Percentiles rank a stretch among this genome's conserved stretches.
These are phyloP conservation scores for Agarophyton chilense DNA, from an alignment of 23 red algal species.

Conservation along the genomic window DNA sequence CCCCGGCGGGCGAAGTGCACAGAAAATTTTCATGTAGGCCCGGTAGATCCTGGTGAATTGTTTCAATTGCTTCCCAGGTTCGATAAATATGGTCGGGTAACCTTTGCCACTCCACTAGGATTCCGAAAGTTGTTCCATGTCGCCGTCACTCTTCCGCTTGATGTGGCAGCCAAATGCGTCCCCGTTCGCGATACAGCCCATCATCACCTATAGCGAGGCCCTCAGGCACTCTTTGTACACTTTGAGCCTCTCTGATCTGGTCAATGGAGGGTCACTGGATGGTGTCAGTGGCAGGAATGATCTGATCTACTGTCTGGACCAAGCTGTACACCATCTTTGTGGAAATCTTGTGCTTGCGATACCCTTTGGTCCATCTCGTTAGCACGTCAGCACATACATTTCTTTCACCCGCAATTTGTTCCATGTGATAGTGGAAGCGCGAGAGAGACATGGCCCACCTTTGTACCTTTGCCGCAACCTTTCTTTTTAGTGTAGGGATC, in stretches of 20 bases:
- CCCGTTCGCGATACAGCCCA: neutral
- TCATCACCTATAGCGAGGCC: neutral
- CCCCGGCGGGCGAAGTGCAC: too few relatives aligned
- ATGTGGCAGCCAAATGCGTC: neutral
- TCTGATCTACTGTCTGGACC: neutral
- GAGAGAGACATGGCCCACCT: constrained; percentile 35
- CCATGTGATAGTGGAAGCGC: constrained; percentile 5
- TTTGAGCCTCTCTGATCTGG: neutral
- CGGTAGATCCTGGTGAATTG: too few relatives aligned
- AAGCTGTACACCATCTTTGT: neutral
- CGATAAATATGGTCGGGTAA: too few relatives aligned
- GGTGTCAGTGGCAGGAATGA: neutral
- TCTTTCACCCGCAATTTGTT: constrained; percentile 1
- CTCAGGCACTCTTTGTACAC: neutral
- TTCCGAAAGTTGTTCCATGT: too few relatives aligned
- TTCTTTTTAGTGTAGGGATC: neutral
- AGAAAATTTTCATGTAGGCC: too few relatives aligned
- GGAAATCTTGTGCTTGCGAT: neutral
- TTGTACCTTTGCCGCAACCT: constrained; percentile 26
- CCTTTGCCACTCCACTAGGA: too few relatives aligned
- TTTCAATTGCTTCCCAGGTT: too few relatives aligned
- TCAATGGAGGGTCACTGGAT: neutral
- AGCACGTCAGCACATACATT: constrained; percentile 11
- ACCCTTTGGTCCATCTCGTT: neutral
- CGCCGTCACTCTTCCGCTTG: neutral